These are phyloP conservation scores for Chaetomiaceae sp. DNA, from an alignment of 2,329 filamentous ascomycete genomes.

Conservation along the genomic window DNA sequence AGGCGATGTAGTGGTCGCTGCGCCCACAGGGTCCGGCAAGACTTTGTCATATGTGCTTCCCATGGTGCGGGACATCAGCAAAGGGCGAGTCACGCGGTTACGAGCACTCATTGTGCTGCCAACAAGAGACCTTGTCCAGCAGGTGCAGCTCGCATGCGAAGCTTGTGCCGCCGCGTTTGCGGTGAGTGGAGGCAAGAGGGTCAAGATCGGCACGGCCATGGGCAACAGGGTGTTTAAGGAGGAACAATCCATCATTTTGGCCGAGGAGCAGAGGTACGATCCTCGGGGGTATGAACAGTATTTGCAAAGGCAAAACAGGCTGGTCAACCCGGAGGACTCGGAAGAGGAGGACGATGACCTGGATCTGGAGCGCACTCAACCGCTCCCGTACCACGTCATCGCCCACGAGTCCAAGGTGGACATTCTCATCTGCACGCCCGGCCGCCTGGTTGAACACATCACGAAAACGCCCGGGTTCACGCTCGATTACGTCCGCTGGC, in stretches of 20 bases:
- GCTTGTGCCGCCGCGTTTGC: slow-evolving; percentile 61
- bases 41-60: slow-evolving; percentile 88
- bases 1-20: slow-evolving; percentile 83
- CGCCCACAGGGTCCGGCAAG: slow-evolving; percentile 93
- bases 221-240: slow-evolving; percentile 72
- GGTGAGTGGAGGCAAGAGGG: slow-evolving; percentile 54
- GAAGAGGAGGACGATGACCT: slow-evolving; percentile 40
- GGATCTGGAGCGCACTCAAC: slow-evolving; percentile 32
- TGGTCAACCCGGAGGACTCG: slow-evolving; percentile 43
- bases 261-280: slow-evolving; percentile 55
- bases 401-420: slow-evolving; percentile 70
- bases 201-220: slow-evolving; percentile 76
- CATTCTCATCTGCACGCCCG: slow-evolving; percentile 85
- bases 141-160: slow-evolving; percentile 75
- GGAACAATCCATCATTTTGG: slow-evolving; percentile 49
- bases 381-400: slow-evolving; percentile 58
- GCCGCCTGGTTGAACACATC: slow-evolving; percentile 86
- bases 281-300: slow-evolving; percentile 49
- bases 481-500: slow-evolving; percentile 74
- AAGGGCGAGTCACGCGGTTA: slow-evolving; percentile 59
- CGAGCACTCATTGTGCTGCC: slow-evolving; percentile 82
- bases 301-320: slow-evolving; percentile 33
- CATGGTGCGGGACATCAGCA: slow-evolving; percentile 70
- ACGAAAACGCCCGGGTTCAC: slow-evolving; percentile 77
- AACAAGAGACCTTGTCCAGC: slow-evolving; percentile 82